A percentile compares a stretch with the other conserved stretches of the same genome.
phyloP scores from a whole-genome alignment of 1,284 basidiomycete species.

The Ceratorhiza oryzae-sativae region DNA sequence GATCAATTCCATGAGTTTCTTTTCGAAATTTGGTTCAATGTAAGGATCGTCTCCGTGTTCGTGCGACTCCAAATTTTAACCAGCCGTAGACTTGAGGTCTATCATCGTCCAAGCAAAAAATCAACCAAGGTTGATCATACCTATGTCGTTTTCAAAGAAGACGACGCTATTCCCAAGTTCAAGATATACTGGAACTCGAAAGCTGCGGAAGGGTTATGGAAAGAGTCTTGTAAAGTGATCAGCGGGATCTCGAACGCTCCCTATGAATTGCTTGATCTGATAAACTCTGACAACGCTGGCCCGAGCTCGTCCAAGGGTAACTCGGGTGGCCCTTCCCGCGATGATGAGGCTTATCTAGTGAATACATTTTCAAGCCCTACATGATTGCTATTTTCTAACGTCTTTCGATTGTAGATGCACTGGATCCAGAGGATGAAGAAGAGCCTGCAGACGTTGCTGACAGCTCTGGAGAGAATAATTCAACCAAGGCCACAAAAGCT shows the following conservation, averaged over 20 bases:
- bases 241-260: background rate
- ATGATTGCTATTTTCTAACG: background rate
- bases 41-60: background rate
- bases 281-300: background rate
- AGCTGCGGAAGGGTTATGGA: conserved; percentile 2
- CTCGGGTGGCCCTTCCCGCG: background rate
- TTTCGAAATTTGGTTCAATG: conserved; percentile 31
- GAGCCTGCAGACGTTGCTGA: background rate
- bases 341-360: conserved; percentile 7
- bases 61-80: background rate
- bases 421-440: background rate
- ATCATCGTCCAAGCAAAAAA: background rate
- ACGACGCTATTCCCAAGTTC: conserved; percentile 5
- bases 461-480: background rate
- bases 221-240: conserved; percentile 1
- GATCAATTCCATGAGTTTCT: conserved; percentile 18
- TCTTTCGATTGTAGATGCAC: background rate
- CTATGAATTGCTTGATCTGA: background rate
- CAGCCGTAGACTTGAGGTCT: background rate
- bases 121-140: background rate
- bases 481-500: background rate
- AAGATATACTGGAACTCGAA: conserved; percentile 16
- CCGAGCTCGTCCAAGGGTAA: conserved; percentile 1
- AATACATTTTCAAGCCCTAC: background rate
- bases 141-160: conserved; percentile 16